Evolutionary conservation across 2,329 filamentous ascomycete species (phyloP).

Genomic region (Dothidotthia symphoricarpi): DNA sequence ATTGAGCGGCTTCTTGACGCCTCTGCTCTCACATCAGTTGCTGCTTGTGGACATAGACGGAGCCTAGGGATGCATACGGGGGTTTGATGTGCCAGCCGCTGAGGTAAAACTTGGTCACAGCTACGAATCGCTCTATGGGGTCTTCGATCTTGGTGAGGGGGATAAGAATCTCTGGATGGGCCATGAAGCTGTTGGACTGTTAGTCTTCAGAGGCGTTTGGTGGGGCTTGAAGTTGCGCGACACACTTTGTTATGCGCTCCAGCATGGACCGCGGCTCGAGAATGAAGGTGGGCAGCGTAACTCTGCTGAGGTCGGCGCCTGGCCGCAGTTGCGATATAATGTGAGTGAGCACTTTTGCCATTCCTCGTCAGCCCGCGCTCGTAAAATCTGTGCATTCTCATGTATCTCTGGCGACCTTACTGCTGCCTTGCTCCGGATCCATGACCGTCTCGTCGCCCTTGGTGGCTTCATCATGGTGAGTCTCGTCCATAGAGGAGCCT

Average conservation of each 20-base stretch:
- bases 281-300: conserved; percentile 95
- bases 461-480: conserved; percentile 36
- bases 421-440: conserved; percentile 91
- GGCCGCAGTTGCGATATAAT: conserved; percentile 97
- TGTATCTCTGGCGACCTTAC: conserved; percentile 51
- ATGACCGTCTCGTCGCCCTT: conserved; percentile 73
- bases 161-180: conserved; percentile 92
- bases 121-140: conserved; percentile 83
- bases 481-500: conserved; percentile 44
- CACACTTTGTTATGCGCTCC: conserved; percentile 96
- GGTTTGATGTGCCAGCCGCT: conserved; percentile 99
- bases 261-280: conserved; percentile 97
- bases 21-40: conserved; percentile 54
- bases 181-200: conserved; percentile 78
- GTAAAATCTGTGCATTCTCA: not conserved
- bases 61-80: conserved; percentile 61
- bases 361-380: conserved; percentile 14
- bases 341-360: conserved; percentile 75
- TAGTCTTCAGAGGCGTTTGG: conserved; percentile 5
- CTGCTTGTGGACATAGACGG: conserved; percentile 8
- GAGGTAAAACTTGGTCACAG: conserved; percentile 96
- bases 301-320: conserved; percentile 89
- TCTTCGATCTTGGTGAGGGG: conserved; percentile 86
- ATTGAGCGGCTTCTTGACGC: conserved; percentile 97
- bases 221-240: conserved; percentile 11